Conservation (phyloP, 2,329 filamentous ascomycete genomes). For the Helotiales sp. region DNA sequence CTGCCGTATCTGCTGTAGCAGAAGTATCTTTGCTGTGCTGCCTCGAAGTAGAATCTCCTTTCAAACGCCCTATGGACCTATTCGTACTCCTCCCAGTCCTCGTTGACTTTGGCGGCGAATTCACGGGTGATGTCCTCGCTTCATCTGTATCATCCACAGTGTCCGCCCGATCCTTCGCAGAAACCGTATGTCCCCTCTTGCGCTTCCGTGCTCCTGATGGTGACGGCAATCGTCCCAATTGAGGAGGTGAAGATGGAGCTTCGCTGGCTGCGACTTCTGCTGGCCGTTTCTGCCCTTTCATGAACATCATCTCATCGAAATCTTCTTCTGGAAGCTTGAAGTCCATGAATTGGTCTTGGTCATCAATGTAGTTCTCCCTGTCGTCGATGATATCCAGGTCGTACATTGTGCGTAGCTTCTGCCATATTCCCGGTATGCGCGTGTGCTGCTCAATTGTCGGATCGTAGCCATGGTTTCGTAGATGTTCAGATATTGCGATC, state of each 20-base stretch:
- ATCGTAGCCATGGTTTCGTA: constrained; percentile 81
- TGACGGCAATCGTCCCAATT: constrained; percentile 35
- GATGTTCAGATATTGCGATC: constrained; percentile 80
- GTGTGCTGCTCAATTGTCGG: constrained; percentile 76
- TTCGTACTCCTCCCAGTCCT: constrained; percentile 42
- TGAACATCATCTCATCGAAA: constrained; percentile 41
- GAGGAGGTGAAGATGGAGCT: constrained; percentile 44
- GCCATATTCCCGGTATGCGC: constrained; percentile 89
- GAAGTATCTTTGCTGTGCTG: constrained; percentile 42
- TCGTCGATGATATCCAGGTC: constrained; percentile 87
- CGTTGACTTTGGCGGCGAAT: constrained; percentile 48
- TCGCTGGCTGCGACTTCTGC: constrained; percentile 36
- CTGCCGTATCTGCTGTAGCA: constrained; percentile 30
- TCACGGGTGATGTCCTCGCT: constrained; percentile 50
- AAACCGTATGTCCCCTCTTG: constrained; percentile 44
- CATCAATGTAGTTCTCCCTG: constrained; percentile 64
- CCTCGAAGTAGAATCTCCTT: constrained; percentile 45
- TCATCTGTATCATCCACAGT: constrained; percentile 60
- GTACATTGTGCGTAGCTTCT: constrained; percentile 82
- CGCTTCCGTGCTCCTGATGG: constrained; percentile 36
- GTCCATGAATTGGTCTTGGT: constrained; percentile 65
- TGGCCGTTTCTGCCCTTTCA: constrained; percentile 30
- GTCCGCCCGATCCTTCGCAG: constrained; percentile 47
- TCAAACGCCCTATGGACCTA: constrained; percentile 51
- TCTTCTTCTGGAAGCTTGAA: constrained; percentile 63